These are phyloP conservation scores for Vigna nakashimae DNA, from an alignment of 306 rosid species.

Conservation along the genomic window DNA sequence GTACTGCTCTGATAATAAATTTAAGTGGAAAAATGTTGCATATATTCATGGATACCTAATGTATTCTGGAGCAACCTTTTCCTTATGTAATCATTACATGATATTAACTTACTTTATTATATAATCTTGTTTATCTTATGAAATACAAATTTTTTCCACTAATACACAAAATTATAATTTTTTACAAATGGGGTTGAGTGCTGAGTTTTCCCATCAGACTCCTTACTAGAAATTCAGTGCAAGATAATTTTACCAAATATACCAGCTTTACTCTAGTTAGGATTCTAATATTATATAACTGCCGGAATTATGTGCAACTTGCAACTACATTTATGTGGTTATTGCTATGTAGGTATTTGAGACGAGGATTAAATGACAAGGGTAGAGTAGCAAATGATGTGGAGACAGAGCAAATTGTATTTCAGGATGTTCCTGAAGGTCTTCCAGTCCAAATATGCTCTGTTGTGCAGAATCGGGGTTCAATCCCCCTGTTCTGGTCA, in stretches of 20 bases:
- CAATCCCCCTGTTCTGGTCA: slow-evolving; percentile 92
- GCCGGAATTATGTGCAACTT: not conserved
- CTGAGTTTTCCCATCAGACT: not conserved
- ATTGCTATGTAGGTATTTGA: slow-evolving; percentile 64
- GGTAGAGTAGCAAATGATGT: slow-evolving; percentile 92
- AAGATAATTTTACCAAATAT: not conserved
- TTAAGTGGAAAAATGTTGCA: not conserved
- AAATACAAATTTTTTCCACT: not conserved
- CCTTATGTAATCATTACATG: not conserved
- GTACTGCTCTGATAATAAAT: slow-evolving; percentile 6
- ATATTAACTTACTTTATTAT: not conserved
- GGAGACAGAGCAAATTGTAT: slow-evolving; percentile 84
- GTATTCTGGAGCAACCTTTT: not conserved
- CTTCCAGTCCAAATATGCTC: slow-evolving; percentile 70
- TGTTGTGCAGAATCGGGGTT: slow-evolving; percentile 82
- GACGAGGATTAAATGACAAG: slow-evolving; percentile 83
- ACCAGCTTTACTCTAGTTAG: not conserved
- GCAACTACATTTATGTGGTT: slow-evolving; percentile 4
- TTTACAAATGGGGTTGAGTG: not conserved
- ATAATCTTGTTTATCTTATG: not conserved
- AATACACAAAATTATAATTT: not conserved
- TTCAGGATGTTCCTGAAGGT: slow-evolving; percentile 64
- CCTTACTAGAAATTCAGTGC: slow-evolving; percentile 17
- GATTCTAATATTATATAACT: slow-evolving; percentile 16
- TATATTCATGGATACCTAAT: not conserved